Base-by-base conservation (phyloP, 768 basidiomycete species). In the Amanita phalloides region DNA sequence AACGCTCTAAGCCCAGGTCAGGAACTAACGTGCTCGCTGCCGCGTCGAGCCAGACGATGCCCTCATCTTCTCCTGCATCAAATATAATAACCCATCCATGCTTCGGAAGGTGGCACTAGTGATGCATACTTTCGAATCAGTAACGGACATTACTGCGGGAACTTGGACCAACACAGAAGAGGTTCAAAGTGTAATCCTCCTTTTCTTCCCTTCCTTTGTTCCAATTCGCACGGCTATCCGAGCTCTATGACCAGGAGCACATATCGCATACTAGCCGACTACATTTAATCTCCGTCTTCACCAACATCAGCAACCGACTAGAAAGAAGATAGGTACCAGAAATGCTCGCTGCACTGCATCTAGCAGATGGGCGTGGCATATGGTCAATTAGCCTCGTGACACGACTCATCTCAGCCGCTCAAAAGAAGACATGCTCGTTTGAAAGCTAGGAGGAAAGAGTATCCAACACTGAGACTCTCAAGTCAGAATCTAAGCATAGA, bases 101-200 rank as follows among this genome's bases (percentile, higher is more conserved):
- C 39, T 41, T 41, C 17, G 37, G 23, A 45, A 45, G 44, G 14
- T 45, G 9, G 26, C 28, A n/a, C 28, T 45, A 11, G 28, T 4
- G 25, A 14, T 45, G 14, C 17, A 41, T 41, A n/a, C 44, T 28
- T 26, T 39, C 36, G 33, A 39, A 33, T 20, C 32, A 37, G 23
- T n/a, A 49, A 49, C 48, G 48, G 48, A 49, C 20, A 49, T 49
- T 35, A 49, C 20, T 37, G 48, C 37, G 48, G 36, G 48, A 49
- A 49, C 23, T 49, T 49, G 13, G 14, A 17, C n/a, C 7, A 37
- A 49, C 25, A 14, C 25, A 49, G 48, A 38, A 38, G 14, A 10
- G 35, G 21, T 37, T 38, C 23, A n/a, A 14, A 8, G 14, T 23
- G 26, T 37, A 17, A 28, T 21, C 10, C 25, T 8, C 38, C 7